These are phyloP conservation scores for Cladophialophora exuberans DNA, from an alignment of 2,329 filamentous ascomycete genomes.

Conservation along the genomic window DNA sequence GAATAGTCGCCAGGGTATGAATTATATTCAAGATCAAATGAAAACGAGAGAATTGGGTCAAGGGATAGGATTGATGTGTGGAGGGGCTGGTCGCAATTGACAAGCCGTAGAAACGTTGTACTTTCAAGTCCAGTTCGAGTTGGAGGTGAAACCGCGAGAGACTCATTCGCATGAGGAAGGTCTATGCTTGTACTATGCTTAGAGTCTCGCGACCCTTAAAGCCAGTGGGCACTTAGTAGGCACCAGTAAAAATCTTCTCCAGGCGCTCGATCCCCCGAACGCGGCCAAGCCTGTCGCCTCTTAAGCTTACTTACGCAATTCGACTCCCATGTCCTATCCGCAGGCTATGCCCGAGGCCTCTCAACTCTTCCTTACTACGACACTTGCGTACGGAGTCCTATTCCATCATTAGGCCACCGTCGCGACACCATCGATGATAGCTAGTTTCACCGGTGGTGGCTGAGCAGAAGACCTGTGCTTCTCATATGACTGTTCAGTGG, in stretches of 20 bases:
- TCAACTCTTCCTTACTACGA: neutral
- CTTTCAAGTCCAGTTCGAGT: slow-evolving; percentile 7
- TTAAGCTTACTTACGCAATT: neutral
- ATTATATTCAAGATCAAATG: slow-evolving; percentile 12
- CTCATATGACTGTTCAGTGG: neutral
- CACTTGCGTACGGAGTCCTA: neutral
- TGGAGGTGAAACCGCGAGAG: slow-evolving; percentile 16
- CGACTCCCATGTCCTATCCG: neutral
- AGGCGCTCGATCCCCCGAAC: neutral
- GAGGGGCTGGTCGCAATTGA: slow-evolving; percentile 8
- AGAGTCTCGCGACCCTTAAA: too few species aligned
- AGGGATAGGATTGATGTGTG: neutral
- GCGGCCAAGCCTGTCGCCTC: neutral
- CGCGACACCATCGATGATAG: too few species aligned
- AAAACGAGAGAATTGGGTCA: slow-evolving; percentile 4
- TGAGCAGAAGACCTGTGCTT: neutral
- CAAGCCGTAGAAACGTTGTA: slow-evolving; percentile 3
- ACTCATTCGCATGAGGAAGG: slow-evolving; percentile 6
- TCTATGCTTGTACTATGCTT: too few species aligned
- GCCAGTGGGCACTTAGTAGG: too few species aligned
- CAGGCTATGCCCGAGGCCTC: neutral
- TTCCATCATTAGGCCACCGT: too few species aligned
- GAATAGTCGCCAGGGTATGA: neutral
- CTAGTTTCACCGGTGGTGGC: too few species aligned
- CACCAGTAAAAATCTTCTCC: too few species aligned